These are phyloP conservation scores for Fusarium compactum DNA, from an alignment of 2,329 filamentous ascomycete species.

Conservation along the genomic window DNA sequence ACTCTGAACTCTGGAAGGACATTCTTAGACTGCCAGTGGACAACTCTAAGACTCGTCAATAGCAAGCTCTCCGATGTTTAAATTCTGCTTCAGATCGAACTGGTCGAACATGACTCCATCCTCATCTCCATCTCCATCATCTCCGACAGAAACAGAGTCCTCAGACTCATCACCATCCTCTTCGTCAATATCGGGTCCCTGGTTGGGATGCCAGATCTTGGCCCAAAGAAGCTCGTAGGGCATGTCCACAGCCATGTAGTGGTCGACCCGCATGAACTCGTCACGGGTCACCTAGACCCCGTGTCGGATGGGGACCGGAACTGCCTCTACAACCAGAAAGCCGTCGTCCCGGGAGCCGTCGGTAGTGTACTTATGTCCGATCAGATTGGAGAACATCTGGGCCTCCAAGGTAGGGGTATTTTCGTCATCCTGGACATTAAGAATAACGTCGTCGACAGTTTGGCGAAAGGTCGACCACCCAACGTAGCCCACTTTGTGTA, in stretches of 20 bases:
- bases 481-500: background rate
- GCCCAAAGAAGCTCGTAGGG: background rate
- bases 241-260: background rate
- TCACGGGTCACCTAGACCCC: background rate
- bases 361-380: background rate
- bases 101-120: rapidly evolving
- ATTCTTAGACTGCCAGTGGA: background rate
- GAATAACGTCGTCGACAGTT: background rate
- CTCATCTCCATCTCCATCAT: background rate
- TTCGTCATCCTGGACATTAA: background rate
- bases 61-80: no score
- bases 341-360: background rate
- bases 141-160: no score
- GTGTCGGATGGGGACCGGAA: background rate
- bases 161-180: no score
- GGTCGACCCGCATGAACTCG: background rate
- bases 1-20: no score
- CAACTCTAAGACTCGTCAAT: background rate
- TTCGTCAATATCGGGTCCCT: background rate
- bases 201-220: background rate
- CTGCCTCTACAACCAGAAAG: background rate
- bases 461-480: background rate
- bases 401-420: background rate
- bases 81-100: background rate
- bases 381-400: background rate